These are phyloP conservation scores for Diaporthe aspalathi DNA, from an alignment of 2,329 filamentous ascomycete genomes.

Conservation along the genomic window DNA sequence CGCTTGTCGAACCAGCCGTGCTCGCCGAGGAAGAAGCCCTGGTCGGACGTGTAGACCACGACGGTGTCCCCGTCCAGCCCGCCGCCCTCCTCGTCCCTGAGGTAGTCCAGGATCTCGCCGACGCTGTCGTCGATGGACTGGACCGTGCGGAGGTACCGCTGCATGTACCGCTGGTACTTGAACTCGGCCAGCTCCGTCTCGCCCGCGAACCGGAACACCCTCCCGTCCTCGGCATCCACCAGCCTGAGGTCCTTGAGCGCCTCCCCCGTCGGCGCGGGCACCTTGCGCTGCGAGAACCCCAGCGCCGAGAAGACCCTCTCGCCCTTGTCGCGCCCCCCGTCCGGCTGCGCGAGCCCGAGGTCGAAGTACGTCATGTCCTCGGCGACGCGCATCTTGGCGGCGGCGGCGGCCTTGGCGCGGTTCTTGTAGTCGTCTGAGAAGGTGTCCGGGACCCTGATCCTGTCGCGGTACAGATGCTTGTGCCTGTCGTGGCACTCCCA, in stretches of 20 bases:
- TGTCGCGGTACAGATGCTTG: constrained; percentile 59
- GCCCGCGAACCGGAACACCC: constrained; percentile 57
- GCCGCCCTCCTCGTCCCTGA: constrained; percentile 52
- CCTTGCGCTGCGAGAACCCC: constrained; percentile 51
- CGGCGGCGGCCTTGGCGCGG: constrained; percentile 59
- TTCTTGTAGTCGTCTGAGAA: constrained; percentile 67
- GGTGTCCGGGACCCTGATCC: constrained; percentile 60
- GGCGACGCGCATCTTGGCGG: constrained; percentile 63
- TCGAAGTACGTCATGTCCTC: constrained; percentile 65
- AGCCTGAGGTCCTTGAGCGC: constrained; percentile 47
- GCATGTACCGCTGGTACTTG: constrained; percentile 69
- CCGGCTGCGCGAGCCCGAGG: constrained; percentile 62
- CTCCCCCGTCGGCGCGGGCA: constrained; percentile 46
- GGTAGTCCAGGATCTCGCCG: constrained; percentile 58
- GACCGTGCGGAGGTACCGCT: constrained; percentile 64
- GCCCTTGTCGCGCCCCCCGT: constrained; percentile 54
- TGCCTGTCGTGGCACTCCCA: constrained; percentile 64
- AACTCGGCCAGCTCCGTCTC: constrained; percentile 59
- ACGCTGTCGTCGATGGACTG: constrained; percentile 65
- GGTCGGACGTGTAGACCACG: constrained; percentile 65
- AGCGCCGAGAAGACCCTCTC: constrained; percentile 42
- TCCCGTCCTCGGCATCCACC: constrained; percentile 59
- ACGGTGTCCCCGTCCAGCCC: constrained; percentile 58
- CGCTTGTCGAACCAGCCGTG: constrained; percentile 70
- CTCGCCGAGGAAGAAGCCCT: constrained; percentile 67